Percentiles rank a stretch among this genome's conserved stretches.
phyloP scores from a whole-genome alignment of 2,329 filamentous ascomycete species.

The Colletotrichum tropicicola region DNA sequence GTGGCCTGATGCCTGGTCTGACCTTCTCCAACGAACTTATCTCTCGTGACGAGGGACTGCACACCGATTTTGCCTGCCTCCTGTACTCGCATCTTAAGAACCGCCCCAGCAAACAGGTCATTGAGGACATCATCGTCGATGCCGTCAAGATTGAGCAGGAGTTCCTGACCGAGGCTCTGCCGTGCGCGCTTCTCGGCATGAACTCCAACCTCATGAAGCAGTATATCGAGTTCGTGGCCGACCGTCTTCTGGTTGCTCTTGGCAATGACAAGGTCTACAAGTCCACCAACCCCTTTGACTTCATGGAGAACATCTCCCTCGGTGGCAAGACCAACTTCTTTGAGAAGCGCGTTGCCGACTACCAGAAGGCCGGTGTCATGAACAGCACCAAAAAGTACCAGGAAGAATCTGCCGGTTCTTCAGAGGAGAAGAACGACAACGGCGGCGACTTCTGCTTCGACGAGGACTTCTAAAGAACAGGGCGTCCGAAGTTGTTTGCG shows the following conservation, averaged over 20 bases:
- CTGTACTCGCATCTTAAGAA: conserved; percentile 97
- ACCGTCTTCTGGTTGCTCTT: conserved; percentile 90
- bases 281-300: conserved; percentile 95
- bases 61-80: conserved; percentile 98
- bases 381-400: conserved; percentile 83
- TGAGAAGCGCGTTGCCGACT: conserved; percentile 99
- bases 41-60: conserved; percentile 98
- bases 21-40: conserved; percentile 99
- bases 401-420: conserved; percentile 48
- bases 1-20: conserved; percentile 96
- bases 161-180: conserved; percentile 95
- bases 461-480: conserved; percentile 84
- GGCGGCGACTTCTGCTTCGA: conserved; percentile 91
- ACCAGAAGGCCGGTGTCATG: conserved; percentile 99
- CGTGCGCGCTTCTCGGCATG: conserved; percentile 94
- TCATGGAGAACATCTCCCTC: conserved; percentile 99
- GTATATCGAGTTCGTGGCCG: conserved; percentile 99
- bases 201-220: conserved; percentile 98
- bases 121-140: conserved; percentile 91
- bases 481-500: conserved; percentile 24
- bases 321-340: conserved; percentile 99
- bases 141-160: conserved; percentile 96
- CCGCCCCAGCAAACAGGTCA: conserved; percentile 82
- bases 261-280: conserved; percentile 97
- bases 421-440: conserved; percentile 64